These are phyloP conservation scores for Boletus speciosus DNA, from an alignment of 768 basidiomycete species.

Conservation along the genomic window DNA sequence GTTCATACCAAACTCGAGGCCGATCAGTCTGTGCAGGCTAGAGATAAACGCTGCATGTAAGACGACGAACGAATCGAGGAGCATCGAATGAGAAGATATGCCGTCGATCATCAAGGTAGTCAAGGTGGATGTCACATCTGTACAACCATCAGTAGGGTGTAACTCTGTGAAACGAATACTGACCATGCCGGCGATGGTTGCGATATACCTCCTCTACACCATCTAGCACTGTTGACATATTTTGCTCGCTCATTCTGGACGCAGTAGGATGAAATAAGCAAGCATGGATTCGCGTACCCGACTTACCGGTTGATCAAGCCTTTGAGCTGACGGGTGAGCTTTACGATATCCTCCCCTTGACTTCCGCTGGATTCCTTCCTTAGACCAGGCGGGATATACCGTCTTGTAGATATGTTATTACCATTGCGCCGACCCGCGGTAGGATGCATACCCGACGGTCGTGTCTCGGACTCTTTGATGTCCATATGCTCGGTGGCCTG, in stretches of 20 bases:
- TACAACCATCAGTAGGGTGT: conserved; percentile 4
- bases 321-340: conserved; percentile 74
- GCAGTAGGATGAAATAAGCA: background rate
- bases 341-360: conserved; percentile 40
- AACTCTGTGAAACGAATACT: conserved; percentile 10
- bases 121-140: conserved; percentile 80
- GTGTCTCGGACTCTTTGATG: conserved; percentile 1
- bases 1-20: conserved; percentile 83
- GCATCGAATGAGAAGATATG: conserved; percentile 74
- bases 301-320: conserved; percentile 82
- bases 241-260: conserved; percentile 86
- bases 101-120: conserved; percentile 74
- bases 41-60: conserved; percentile 85
- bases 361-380: conserved; percentile 47
- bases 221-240: conserved; percentile 70
- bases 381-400: conserved; percentile 83
- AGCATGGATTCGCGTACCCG: background rate
- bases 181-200: conserved; percentile 75
- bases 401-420: conserved; percentile 28
- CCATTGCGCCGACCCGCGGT: background rate
- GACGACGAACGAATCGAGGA: conserved; percentile 87
- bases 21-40: conserved; percentile 73
- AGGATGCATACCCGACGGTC: conserved; percentile 11
- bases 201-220: conserved; percentile 76
- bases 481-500: background rate